Percentiles rank a stretch among this genome's conserved stretches.
These are phyloP conservation scores for Cyberlindnera mississippiensis DNA, from an alignment of 805 yeast species.

Conservation along the genomic window DNA sequence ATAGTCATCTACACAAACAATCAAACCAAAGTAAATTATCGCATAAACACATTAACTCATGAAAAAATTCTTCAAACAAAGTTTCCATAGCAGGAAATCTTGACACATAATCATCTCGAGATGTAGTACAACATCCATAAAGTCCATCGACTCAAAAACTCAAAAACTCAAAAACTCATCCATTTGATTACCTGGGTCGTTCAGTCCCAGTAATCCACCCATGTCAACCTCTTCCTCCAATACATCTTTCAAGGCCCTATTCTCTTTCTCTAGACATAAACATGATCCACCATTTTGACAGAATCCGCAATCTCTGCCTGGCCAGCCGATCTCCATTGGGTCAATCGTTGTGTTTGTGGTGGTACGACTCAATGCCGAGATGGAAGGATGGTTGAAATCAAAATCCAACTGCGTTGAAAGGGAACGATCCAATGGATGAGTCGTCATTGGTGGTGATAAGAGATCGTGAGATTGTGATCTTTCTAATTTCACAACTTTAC, in stretches of 20 bases:
- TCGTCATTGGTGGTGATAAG: conserved; percentile 5
- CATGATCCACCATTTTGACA: conserved; percentile 17
- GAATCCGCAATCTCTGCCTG: conserved; percentile 16
- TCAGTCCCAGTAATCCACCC: no score
- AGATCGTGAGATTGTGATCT: conserved; percentile 18
- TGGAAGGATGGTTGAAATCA: neutral
- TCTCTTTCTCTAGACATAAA: conserved; percentile 15
- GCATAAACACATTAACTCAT: neutral
- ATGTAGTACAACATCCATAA: no score
- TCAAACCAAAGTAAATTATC: neutral
- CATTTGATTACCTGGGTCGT: no score
- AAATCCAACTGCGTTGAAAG: neutral
- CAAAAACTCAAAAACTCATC: conserved; percentile 13
- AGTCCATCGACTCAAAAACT: neutral
- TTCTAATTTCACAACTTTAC: conserved; percentile 9
- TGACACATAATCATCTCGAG: no score
- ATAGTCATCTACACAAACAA: no score
- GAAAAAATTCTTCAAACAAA: neutral
- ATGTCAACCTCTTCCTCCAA: conserved; percentile 6
- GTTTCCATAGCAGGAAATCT: no score
- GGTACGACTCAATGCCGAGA: conserved; percentile 11
- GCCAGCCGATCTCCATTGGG: conserved; percentile 17
- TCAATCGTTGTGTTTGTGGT: conserved; percentile 22
- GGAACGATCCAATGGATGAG: neutral
- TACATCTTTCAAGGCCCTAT: neutral